Base-by-base conservation (phyloP, 768 basidiomycete genomes). In the Pisolithus tinctorius region DNA sequence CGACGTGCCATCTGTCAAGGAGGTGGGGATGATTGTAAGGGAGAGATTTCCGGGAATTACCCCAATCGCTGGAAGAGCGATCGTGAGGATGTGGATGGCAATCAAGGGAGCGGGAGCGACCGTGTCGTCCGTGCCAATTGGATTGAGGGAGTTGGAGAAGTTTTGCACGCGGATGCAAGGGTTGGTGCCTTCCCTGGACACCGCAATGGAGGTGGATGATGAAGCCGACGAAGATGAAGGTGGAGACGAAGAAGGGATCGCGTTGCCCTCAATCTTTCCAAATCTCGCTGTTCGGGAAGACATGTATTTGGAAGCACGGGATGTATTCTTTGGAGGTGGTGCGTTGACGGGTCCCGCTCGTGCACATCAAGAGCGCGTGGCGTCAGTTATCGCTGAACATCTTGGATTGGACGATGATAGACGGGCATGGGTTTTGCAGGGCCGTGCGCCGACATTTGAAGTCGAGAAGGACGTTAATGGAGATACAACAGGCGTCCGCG, bases 301-400 rank as follows among this genome's bases (percentile, higher is more conserved):
- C 48, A 81, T 97, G 29, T 93, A 85, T 60, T 73, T 91, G 39
- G 89, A 93, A 62, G 89, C 90, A 0, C 77, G 86, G 17, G 96
- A 98, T 63, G 81, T 95, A 23, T 97, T 99, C 71, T 91, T 96
- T 57, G 90, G 91, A 36, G 77, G 82, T 25, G 80, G 81, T 14
- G 67, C 72, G 4, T 72, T 77, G 45, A 84, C 82, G 2, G 55
- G 75, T 1, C 65, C 78, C 8, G 76, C 81, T 43, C 79, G 71
- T 45, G 67, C 71, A 4, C 78, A 83, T 55, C 55, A 71, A 14
- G 72, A 76, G 6, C 67, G 69, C 3, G 71, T 92, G 47, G 76
- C 82, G 3, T 47, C 64, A 3, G 63, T 80, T 23, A 69, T 90
- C 39, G 86, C 80, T 6, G 71, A 77, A 29, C 76, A 81, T 29